phyloP scores from a whole-genome alignment of 2,329 filamentous ascomycete genomes.

The Pseudogymnoascus sp. region DNA sequence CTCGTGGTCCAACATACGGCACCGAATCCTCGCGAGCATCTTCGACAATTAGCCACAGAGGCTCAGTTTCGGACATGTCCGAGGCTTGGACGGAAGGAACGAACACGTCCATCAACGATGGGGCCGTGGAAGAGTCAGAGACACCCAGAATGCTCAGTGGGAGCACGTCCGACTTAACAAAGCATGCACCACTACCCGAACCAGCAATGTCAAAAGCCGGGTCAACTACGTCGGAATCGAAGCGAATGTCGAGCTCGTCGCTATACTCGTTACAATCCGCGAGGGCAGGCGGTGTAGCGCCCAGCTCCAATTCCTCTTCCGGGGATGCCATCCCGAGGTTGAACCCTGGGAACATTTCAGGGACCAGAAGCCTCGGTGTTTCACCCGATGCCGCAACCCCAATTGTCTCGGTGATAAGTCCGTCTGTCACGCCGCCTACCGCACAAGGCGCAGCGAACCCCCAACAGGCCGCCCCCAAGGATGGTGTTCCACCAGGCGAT shows the following conservation, averaged over 20 bases:
- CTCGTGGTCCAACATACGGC: conserved; percentile 33
- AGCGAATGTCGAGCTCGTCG: conserved; percentile 68
- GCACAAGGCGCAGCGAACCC: conserved; percentile 39
- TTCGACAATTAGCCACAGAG: conserved; percentile 24
- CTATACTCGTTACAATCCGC: conserved; percentile 63
- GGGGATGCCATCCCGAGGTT: conserved; percentile 37
- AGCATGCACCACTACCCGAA: conserved; percentile 39
- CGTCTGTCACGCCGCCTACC: conserved; percentile 37
- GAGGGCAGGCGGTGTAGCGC: conserved; percentile 39
- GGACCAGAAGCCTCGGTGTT: conserved; percentile 16
- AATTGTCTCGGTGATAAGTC: conserved; percentile 49
- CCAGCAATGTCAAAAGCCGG: conserved; percentile 40
- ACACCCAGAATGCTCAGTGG: conserved; percentile 41
- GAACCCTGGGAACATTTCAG: conserved; percentile 22
- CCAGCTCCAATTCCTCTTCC: conserved; percentile 47
- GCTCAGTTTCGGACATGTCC: conserved; percentile 36
- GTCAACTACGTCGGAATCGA: conserved; percentile 50
- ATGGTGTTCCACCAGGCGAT: not conserved
- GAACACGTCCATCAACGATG: conserved; percentile 34
- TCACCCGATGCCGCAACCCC: conserved; percentile 45
- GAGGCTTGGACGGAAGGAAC: conserved; percentile 37
- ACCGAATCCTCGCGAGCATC: conserved; percentile 25
- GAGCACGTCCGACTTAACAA: conserved; percentile 27
- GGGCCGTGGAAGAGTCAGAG: conserved; percentile 44
- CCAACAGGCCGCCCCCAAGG: conserved; percentile 40